Evolutionary conservation across 306 rosid species (phyloP), one percentile per base, ranked within the genome.

Genomic region (Vigna nakashimae): DNA sequence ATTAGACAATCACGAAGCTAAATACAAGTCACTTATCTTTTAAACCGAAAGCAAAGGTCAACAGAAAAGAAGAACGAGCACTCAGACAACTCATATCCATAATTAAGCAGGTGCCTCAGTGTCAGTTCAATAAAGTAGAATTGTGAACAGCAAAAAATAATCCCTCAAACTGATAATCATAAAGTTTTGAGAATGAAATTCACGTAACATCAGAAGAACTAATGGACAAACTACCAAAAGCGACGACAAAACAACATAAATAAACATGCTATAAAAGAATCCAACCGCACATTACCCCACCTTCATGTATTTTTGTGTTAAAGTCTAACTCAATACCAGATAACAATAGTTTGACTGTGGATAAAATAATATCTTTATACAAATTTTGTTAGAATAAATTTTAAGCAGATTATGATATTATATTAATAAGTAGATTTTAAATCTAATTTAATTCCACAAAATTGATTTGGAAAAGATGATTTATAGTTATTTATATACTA

Each of bases 131-230:
- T 26, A 22, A 8, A 73, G 57, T 58, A 58, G 38, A 72, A 22
- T 72, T 56, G 51, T 55, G 40, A 56, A 7, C 20, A 46, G 26
- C 55, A 12, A 34, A 36, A 67, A 32, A 7, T 12, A 49, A 71
- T 32, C 36, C 50, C 49, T 51, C 40, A 34, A 11, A 53, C 20
- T 2, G 36, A 72, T 34, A 40, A 17, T 45, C 32, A 18, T 73
- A 73, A 26, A 73, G 52, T 22, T 40, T 42, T 60, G 79, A 62
- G 60, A 75, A 62, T 75, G 71, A 75, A 53, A 13, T 75, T 18
- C 49, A 50, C 15, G 62, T 36, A 62, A 32, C 60, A 60, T 74
- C 38, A 40, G 15, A 38, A 20, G 68, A 56, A 57, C 56, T 43
- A 73, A 17, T 0, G 43, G 69, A 45, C 69, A 74, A 74, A 59